Percentiles rank a stretch among this genome's conserved stretches.
These are phyloP conservation scores for Emmonsiellopsis sp. DNA, from an alignment of 2,329 filamentous ascomycete species.

Conservation along the genomic window DNA sequence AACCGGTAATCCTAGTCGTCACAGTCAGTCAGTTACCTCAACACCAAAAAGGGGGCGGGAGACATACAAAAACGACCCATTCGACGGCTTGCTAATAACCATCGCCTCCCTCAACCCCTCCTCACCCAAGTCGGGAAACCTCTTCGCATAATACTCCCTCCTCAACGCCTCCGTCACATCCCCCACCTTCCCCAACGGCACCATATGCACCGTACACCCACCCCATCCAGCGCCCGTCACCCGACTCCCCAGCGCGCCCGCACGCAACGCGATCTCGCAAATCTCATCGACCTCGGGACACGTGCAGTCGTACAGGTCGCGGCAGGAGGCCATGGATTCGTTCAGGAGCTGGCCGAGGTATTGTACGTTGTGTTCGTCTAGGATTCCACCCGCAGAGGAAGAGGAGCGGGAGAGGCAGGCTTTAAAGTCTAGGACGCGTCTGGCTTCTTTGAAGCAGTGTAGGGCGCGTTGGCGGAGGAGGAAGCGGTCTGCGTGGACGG, in stretches of 20 bases:
- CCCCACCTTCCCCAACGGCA: constrained; percentile 73
- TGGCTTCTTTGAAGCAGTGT: constrained; percentile 85
- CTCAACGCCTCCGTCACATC: constrained; percentile 69
- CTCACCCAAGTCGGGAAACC: constrained; percentile 56
- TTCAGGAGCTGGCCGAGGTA: constrained; percentile 78
- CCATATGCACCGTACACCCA: constrained; percentile 88
- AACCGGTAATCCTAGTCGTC: constrained; percentile 25
- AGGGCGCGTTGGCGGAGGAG: constrained; percentile 77
- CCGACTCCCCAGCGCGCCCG: constrained; percentile 75
- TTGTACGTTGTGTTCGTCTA: constrained; percentile 57
- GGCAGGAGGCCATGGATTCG: constrained; percentile 78
- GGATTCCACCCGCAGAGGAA: constrained; percentile 29
- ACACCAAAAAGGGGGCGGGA: background rate
- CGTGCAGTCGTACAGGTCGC: constrained; percentile 82
- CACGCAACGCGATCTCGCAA: constrained; percentile 66
- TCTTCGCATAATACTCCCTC: constrained; percentile 71
- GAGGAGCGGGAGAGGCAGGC: constrained; percentile 55
- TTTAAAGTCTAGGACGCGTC: constrained; percentile 77
- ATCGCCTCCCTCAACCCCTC: constrained; percentile 73
- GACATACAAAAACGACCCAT: constrained; percentile 35
- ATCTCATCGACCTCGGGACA: constrained; percentile 87
- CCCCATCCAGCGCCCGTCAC: constrained; percentile 95
- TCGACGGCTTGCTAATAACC: constrained; percentile 71
- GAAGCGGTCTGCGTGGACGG: constrained; percentile 79
- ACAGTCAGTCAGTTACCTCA: too few relatives aligned